Evolutionary conservation across 768 basidiomycete genomes (phyloP), one percentile per base, ranked within the genome.

Genomic region (Asterophora parasitica): DNA sequence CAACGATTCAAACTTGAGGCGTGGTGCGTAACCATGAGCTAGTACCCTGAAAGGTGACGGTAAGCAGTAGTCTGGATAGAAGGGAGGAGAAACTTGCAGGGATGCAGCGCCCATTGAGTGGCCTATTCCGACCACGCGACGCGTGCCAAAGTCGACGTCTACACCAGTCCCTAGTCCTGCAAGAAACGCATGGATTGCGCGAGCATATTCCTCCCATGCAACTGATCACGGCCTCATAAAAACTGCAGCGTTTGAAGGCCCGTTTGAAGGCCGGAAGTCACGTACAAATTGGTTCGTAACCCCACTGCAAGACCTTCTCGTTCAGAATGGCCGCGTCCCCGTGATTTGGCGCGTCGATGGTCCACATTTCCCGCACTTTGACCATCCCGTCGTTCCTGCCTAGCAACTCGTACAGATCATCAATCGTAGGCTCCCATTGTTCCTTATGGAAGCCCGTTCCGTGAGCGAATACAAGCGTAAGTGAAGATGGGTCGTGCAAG

Each of bases 391-490:
- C 20, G 11, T 58, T 41, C 4, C 44, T 32, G 1, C 49, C 57
- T 4, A 71, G 46, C 1, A 71, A 39, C 1, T 32, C 48, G 40
- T 67, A 72, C 13, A 81, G 57, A 6, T 77, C 73, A 7, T 76
- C 73, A 2, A 82, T 62, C 0, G 71, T 69, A 0, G 80, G 78
- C 52, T 81, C 79, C 76, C 77, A 81, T n/a, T 68, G 68, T 54
- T 81, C 80, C 52, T 81, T 81, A 56, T 75, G 75, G 56, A 75
- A 78, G 0, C 79, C 72, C 1, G 75, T 78, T 6, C 72, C 78
- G 53, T 82, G 80, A 1, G 76, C 58, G 42, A 79, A 70, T 27
- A 81, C 58, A 26, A 80, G 61, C 0, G 80, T 80, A 9, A 72
- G 40, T 0, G 72, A 78, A 13, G 66, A 63, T 0, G 62, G 55